Percentiles rank a stretch among this genome's conserved stretches.
These are phyloP conservation scores for Mallotus japonicus DNA, from an alignment of 441 rosid species.

Conservation along the genomic window DNA sequence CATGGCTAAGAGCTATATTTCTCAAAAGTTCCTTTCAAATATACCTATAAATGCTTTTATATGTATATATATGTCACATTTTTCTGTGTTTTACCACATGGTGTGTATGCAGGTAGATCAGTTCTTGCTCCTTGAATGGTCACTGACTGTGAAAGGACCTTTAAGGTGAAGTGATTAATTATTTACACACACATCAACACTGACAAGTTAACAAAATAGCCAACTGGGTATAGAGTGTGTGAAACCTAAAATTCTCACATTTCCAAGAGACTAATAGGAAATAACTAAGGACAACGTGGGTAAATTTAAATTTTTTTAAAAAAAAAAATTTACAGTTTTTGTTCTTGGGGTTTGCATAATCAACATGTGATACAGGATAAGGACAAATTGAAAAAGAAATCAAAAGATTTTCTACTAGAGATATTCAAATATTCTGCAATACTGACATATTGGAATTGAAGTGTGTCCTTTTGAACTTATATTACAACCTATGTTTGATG, in stretches of 20 bases:
- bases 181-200: not conserved
- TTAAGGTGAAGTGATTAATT: not conserved
- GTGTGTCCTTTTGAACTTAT: not conserved
- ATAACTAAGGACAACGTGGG: constrained; percentile 25
- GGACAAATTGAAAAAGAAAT: constrained; percentile 37
- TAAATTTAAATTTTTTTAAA: constrained; percentile 23
- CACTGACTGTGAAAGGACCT: constrained; percentile 2
- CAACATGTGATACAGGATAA: constrained; percentile 33
- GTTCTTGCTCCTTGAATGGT: constrained; percentile 17
- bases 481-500: not conserved
- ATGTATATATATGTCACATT: not conserved
- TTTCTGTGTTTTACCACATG: constrained; percentile 7
- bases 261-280: constrained; percentile 21
- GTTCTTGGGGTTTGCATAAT: constrained; percentile 22
- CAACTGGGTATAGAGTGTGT: constrained; percentile 12
- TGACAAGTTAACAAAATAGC: constrained; percentile 28
- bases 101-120: constrained; percentile 16
- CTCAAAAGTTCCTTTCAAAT: not conserved
- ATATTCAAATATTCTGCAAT: constrained; percentile 19
- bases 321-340: constrained; percentile 1
- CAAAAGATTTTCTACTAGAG: constrained; percentile 16
- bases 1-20: not conserved
- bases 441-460: constrained; percentile 22
- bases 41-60: not conserved
- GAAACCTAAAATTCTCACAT: constrained; percentile 5